phyloP scores from a whole-genome alignment of 2,329 filamentous ascomycete genomes.

The Aspergillus vadensis region DNA sequence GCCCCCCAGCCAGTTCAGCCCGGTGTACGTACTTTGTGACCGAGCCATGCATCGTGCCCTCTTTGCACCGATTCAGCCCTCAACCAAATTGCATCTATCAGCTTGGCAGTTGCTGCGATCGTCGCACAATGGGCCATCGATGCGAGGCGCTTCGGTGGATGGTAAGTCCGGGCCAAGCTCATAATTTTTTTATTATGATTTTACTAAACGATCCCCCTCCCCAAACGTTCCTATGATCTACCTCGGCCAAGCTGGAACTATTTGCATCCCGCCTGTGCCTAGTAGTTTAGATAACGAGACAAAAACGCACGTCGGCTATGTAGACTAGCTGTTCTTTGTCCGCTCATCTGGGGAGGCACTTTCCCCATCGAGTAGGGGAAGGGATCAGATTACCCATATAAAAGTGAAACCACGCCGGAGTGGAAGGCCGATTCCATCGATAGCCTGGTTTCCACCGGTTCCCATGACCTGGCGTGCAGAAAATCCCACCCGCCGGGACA shows the following conservation, averaged over 20 bases:
- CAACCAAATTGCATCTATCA: background rate
- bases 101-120: conserved; percentile 1
- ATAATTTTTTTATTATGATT: background rate
- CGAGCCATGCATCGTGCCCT: conserved; percentile 1
- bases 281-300: no score
- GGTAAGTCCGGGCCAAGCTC: background rate
- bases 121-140: background rate
- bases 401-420: background rate
- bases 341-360: background rate
- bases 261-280: background rate
- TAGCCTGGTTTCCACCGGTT: background rate
- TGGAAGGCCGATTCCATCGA: background rate
- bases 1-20: no score
- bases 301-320: background rate
- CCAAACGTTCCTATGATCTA: background rate
- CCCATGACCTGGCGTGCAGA: conserved; percentile 4
- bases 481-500: conserved; percentile 4
- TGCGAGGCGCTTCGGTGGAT: background rate
- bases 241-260: background rate
- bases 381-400: background rate
- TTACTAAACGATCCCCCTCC: no score
- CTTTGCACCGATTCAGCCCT: background rate
- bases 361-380: background rate
- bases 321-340: background rate
- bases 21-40: background rate